These are phyloP conservation scores for Scheffersomyces segobiensis DNA, from an alignment of 1,139 yeast species.

Conservation along the genomic window DNA sequence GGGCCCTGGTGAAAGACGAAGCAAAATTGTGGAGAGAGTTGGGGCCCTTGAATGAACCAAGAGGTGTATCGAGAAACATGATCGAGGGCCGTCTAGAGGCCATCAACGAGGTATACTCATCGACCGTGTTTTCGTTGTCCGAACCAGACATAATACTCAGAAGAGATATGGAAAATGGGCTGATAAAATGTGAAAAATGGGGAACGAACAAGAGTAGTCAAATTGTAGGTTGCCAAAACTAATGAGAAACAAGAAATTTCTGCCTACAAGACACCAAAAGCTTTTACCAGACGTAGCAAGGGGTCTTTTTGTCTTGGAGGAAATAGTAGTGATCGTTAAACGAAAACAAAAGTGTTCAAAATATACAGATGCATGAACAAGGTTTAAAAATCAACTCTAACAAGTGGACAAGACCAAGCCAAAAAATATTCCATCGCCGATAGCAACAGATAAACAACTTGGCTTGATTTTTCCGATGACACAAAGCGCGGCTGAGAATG, in stretches of 20 bases:
- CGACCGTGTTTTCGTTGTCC: slow-evolving; percentile 7
- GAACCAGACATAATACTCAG: background rate
- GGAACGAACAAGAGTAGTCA: background rate
- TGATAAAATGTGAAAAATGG: background rate
- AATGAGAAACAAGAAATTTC: background rate
- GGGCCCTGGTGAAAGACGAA: slow-evolving; percentile 49
- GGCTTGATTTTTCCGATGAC: background rate
- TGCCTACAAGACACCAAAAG: background rate
- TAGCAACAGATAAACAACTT: background rate
- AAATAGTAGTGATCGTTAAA: background rate
- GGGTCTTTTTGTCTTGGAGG: background rate
- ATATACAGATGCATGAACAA: background rate
- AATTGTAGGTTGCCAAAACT: background rate
- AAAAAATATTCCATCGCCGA: background rate
- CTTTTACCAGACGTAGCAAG: background rate
- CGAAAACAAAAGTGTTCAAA: background rate
- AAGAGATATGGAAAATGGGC: background rate
- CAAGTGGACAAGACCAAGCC: background rate
- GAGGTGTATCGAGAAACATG: slow-evolving; percentile 37
- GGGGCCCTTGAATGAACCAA: slow-evolving; percentile 50
- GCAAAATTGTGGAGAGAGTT: slow-evolving; percentile 51
- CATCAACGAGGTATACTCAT: slow-evolving; percentile 16
- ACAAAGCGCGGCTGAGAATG: background rate
- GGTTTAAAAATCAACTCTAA: background rate
- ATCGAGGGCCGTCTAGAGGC: slow-evolving; percentile 25